Base-by-base conservation (phyloP, 352 stramenopile genomes). In the Pythium aristosporum region DNA sequence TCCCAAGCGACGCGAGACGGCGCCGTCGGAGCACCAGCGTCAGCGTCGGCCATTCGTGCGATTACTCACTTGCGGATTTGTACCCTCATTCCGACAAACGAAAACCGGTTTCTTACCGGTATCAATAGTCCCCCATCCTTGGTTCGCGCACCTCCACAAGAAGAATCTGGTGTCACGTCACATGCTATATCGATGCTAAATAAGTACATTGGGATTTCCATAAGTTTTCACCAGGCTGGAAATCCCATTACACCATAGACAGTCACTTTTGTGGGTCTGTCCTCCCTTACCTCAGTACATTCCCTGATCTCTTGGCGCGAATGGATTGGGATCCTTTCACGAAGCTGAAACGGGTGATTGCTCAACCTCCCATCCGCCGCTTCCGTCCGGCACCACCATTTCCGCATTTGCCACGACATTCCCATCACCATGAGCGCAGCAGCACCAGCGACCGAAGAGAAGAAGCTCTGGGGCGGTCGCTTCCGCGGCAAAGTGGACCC, bases 401-500 rank as follows among this genome's bases (percentile, higher is more conserved):
- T 56, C 51, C 36, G 51, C 36, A 46, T 36, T 39, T 48, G 6
- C 36, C n/a, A 2, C 11, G 43, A 32, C 39, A 49, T 30, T 16
- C 32, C 12, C 44, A 50, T 1, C 65, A 76, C 25, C 55, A 70
- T 65, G 63, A 70, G 49, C 43, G 37, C 49, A 9, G n/a, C 52
- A 39, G 3, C 25, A 30, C 42, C 68, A 55, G 57, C 76, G 21
- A 70, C 63, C 30, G 76, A 81, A 49, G 76, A 81, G 57, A 91
- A 91, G 73, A 94, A 94, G 72, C 81, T 94, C 30, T 94, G 85
- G 85, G 95, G 95, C 69, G 95, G 95, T 6, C 82, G 95, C 34
- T 98, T 98, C 79, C 94, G 92, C 65, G 92, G 91, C 67, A 95
- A 98, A 68, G 95, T 98, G 77, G 96, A 99, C 71, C 93, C 93